These are phyloP conservation scores for Monosporascus sp. DNA, from an alignment of 2,329 filamentous ascomycete species.

Conservation along the genomic window DNA sequence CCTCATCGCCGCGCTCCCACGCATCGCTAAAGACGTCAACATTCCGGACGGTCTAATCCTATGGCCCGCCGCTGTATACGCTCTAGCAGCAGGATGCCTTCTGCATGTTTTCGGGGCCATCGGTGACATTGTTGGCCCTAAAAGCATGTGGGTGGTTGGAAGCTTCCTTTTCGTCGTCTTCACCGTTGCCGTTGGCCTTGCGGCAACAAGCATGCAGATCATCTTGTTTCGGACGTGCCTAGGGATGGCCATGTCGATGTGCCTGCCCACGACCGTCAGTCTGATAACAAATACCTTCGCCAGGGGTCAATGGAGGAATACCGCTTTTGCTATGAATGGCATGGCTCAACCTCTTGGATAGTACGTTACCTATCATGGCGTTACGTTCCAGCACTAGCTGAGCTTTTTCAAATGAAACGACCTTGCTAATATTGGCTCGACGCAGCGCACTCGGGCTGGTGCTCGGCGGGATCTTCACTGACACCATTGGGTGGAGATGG, in stretches of 20 bases:
- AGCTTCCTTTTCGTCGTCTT: conserved; percentile 28
- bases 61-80: conserved; percentile 19
- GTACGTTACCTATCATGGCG: not conserved
- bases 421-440: conserved; percentile 23
- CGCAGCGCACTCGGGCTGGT: conserved; percentile 46
- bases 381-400: too few species aligned
- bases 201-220: conserved; percentile 30
- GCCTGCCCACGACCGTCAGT: conserved; percentile 32
- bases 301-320: conserved; percentile 32
- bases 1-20: conserved; percentile 32
- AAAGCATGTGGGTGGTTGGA: conserved; percentile 29
- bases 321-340: conserved; percentile 39
- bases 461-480: conserved; percentile 43
- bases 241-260: conserved; percentile 33
- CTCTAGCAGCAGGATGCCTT: conserved; percentile 16
- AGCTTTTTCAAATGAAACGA: too few species aligned
- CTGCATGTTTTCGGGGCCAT: conserved; percentile 33
- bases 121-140: conserved; percentile 32
- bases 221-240: conserved; percentile 32
- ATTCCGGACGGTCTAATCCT: conserved; percentile 25
- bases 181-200: conserved; percentile 29
- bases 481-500: conserved; percentile 43
- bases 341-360: conserved; percentile 6
- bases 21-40: conserved; percentile 31
- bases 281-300: conserved; percentile 34